Evolutionary conservation across 257 asterid genomes (phyloP).

Genomic region (Plantago major): DNA sequence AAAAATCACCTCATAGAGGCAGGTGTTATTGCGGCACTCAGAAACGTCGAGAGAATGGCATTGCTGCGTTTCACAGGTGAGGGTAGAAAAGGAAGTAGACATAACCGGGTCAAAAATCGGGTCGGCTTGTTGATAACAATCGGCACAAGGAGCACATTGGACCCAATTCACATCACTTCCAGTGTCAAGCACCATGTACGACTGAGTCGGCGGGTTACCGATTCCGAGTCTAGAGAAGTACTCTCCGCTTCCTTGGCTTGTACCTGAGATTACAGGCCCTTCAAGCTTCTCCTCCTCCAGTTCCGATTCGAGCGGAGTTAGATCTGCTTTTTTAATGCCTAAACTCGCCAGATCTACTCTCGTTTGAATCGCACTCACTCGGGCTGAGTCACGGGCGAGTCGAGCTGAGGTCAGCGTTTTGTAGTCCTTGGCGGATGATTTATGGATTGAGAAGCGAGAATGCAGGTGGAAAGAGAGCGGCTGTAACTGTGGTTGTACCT

Average conservation of each 20-base stretch:
- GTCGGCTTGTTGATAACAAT: slow-evolving; percentile 94
- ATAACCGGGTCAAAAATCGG: slow-evolving; percentile 79
- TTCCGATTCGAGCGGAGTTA: slow-evolving; percentile 40
- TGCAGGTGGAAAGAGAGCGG: slow-evolving; percentile 52
- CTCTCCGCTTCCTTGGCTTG: slow-evolving; percentile 98
- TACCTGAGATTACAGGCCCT: slow-evolving; percentile 74
- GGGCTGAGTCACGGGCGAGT: slow-evolving; percentile 71
- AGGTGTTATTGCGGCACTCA: slow-evolving; percentile 60
- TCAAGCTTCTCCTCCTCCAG: slow-evolving; percentile 49
- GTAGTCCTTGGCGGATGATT: slow-evolving; percentile 45
- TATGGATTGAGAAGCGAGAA: slow-evolving; percentile 54
- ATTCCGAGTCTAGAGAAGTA: slow-evolving; percentile 81
- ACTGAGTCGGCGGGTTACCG: slow-evolving; percentile 66
- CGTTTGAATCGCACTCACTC: slow-evolving; percentile 62
- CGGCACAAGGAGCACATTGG: slow-evolving; percentile 92
- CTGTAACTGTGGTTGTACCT: slow-evolving; percentile 28
- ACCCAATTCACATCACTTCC: slow-evolving; percentile 97
- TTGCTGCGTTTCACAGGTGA: slow-evolving; percentile 65
- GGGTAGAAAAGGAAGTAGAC: slow-evolving; percentile 58
- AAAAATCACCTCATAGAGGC: slow-evolving; percentile 76
- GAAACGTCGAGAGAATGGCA: slow-evolving; percentile 84
- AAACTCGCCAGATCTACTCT: slow-evolving; percentile 65
- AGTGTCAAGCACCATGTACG: slow-evolving; percentile 83
- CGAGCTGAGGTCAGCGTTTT: slow-evolving; percentile 50
- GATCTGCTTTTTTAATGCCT: slow-evolving; percentile 56